phyloP scores from a whole-genome alignment of 768 basidiomycete genomes.

The Pisolithus albus region DNA sequence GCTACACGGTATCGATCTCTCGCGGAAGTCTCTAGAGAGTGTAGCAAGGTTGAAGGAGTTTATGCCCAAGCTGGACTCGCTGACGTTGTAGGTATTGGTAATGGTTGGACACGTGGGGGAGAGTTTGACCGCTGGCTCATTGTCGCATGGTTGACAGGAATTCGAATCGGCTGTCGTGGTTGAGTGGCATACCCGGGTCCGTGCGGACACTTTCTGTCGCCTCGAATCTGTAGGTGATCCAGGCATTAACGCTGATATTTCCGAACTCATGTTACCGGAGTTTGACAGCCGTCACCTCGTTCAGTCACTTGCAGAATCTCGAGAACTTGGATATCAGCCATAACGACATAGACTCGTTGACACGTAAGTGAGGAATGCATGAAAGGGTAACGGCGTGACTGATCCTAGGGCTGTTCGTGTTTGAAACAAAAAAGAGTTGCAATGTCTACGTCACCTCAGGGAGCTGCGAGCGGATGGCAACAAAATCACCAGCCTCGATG shows the following conservation, averaged over 20 bases:
- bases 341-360: constrained; percentile 84
- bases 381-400: neutral
- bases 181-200: constrained; percentile 67
- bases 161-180: constrained; percentile 67
- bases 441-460: constrained; percentile 75
- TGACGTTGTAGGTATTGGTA: constrained; percentile 60
- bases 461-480: constrained; percentile 91
- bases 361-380: constrained; percentile 49
- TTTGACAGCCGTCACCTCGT: constrained; percentile 82
- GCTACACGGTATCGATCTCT: constrained; percentile 66
- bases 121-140: constrained; percentile 9
- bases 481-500: constrained; percentile 63
- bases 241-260: constrained; percentile 5
- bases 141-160: constrained; percentile 40
- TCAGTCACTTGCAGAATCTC: constrained; percentile 77
- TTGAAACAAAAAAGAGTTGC: constrained; percentile 52
- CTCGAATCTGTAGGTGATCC: constrained; percentile 52
- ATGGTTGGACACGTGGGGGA: neutral
- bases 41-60: constrained; percentile 81
- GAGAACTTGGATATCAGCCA: constrained; percentile 86
- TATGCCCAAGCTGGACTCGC: constrained; percentile 67
- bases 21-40: constrained; percentile 52
- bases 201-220: constrained; percentile 75
- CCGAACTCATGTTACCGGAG: constrained; percentile 32
- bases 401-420: constrained; percentile 4